Base-by-base conservation (phyloP, 2,329 filamentous ascomycete genomes). In the Talaromyces atroroseus region DNA sequence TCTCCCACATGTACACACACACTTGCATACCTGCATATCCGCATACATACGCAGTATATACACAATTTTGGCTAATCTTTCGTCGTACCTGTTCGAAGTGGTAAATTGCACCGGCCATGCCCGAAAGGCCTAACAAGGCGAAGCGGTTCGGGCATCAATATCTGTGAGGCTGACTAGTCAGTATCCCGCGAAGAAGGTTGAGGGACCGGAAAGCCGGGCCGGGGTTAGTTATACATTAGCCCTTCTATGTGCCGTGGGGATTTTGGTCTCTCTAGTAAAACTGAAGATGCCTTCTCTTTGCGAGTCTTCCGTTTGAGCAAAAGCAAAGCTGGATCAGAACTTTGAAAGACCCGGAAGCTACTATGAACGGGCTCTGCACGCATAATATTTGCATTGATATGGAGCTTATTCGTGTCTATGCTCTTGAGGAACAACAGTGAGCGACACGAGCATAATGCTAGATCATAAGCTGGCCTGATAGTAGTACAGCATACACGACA, bases 91-190 rank as follows among this genome's bases (percentile, higher is more conserved):
- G 26, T 38, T 44, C 20, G 5, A 16, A 21, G 11, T 6, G 38
- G 50, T 14, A 52, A 46, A 21, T 7, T 24, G 26, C 44, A 54
- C 45, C 23, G 52, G n/a, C 36, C 23, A 29, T 54, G 52, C 52
- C 52, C 24, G 52, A 54, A 54, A 7, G 8, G 16, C 5, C 38
- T 42, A 20, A 20, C 23, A 52, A 52, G 52, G 52, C 36, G 52
- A 54, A 38, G 52, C 52, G 32, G 20, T 54, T 54, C 52, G 52
- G 52, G 52, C 52, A 54, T 54, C 52, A 54, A 54, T 29, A 26
- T 48, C 23, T 18, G 32, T 42, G 45, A 54, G 52, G 52, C 52
- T 54, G 44, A 46, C 40, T 36, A 36, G 20, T 42, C 20, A n/a
- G 11, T 14, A 14, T 21, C 49, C 5, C n/a, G 38, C 38, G 5